These are phyloP conservation scores for Ascochyta koolunga DNA, from an alignment of 2,329 filamentous ascomycete species.

Conservation along the genomic window DNA sequence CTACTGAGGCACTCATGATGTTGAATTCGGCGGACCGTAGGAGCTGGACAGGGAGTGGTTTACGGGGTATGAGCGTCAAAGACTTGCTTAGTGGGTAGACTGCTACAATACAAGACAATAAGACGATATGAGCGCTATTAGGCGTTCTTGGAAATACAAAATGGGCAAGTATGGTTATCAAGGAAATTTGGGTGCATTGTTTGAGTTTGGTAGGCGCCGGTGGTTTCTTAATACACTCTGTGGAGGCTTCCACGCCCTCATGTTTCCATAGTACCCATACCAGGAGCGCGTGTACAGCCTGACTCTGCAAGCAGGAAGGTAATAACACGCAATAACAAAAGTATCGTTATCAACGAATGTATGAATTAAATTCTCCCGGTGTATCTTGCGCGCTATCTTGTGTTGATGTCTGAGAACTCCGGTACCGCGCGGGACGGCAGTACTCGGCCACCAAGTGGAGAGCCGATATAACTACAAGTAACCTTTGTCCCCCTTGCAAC, in stretches of 20 bases:
- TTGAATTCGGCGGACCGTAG: slow-evolving; percentile 77
- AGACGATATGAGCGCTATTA: not conserved
- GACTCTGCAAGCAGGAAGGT: not conserved
- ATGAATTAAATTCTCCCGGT: not conserved
- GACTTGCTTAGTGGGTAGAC: slow-evolving; percentile 51
- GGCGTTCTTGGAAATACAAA: slow-evolving; percentile 6
- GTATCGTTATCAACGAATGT: not conserved
- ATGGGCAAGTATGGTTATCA: not conserved
- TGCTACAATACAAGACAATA: not conserved
- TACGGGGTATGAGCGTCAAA: slow-evolving; percentile 54
- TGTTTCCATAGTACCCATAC: not conserved
- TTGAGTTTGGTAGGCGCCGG: not conserved
- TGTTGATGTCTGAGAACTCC: not conserved
- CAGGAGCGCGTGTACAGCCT: not conserved
- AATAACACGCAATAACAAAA: not conserved
- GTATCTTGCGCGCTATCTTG: not conserved
- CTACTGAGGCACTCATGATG: slow-evolving; percentile 86
- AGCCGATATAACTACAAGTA: slow-evolving; percentile 9
- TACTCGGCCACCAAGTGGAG: slow-evolving; percentile 10
- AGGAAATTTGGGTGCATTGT: not conserved
- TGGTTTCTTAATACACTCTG: not conserved
- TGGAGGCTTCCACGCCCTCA: not conserved
- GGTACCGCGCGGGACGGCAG: slow-evolving; percentile 1
- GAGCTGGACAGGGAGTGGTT: slow-evolving; percentile 46
- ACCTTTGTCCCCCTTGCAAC: not conserved